Conservation (phyloP, 169 alveolate genomes). For the Babesia ovis region DNA sequence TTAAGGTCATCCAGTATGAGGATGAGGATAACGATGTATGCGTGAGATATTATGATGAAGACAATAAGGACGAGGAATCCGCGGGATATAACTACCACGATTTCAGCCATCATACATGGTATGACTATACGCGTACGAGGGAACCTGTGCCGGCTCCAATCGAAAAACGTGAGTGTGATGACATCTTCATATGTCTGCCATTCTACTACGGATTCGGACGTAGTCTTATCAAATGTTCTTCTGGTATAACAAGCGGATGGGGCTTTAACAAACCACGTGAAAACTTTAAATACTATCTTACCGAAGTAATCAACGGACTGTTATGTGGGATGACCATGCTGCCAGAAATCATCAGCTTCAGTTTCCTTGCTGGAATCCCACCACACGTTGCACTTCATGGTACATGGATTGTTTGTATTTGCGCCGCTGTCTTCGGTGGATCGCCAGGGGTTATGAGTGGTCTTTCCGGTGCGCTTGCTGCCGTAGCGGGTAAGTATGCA, state of each 20-base stretch:
- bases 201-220: constrained; percentile 35
- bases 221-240: constrained; percentile 39
- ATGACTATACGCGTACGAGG: constrained; percentile 58
- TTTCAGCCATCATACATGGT: constrained; percentile 67
- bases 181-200: constrained; percentile 58
- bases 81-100: constrained; percentile 65
- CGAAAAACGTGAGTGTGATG: constrained; percentile 58
- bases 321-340: constrained; percentile 79
- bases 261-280: constrained; percentile 54
- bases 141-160: constrained; percentile 51
- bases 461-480: constrained; percentile 77
- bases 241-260: constrained; percentile 56
- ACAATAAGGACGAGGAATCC: constrained; percentile 22
- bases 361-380: constrained; percentile 80
- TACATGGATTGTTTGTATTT: constrained; percentile 75
- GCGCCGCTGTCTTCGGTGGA: constrained; percentile 79
- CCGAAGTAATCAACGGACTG: constrained; percentile 75
- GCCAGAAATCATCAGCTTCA: constrained; percentile 81
- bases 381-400: constrained; percentile 80
- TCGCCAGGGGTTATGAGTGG: constrained; percentile 81
- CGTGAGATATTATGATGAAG: constrained; percentile 47
- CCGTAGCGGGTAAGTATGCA: constrained; percentile 72
- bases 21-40: constrained; percentile 54
- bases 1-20: constrained; percentile 45
- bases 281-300: constrained; percentile 66